Evolutionary conservation across 257 asterid species (phyloP).

Genomic region (Nicotiana tabacum): DNA sequence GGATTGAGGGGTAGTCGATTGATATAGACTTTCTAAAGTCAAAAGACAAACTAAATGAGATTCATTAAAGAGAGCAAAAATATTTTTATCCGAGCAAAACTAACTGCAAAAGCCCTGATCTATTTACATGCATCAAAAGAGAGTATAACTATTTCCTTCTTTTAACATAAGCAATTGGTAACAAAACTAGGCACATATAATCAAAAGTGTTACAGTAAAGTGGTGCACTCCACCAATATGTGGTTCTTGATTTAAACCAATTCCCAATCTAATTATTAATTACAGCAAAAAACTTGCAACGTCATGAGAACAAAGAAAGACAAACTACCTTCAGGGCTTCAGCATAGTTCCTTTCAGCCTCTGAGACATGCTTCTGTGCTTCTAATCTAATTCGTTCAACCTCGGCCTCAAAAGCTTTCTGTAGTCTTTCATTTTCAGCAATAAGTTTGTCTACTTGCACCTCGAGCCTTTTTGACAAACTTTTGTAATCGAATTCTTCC

Average conservation of each 20-base stretch:
- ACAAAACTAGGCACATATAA: not conserved
- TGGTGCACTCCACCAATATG: not conserved
- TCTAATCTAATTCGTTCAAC: slow-evolving; percentile 79
- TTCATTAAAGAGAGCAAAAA: not conserved
- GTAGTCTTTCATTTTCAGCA: slow-evolving; percentile 88
- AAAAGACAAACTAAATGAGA: not conserved
- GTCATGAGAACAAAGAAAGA: not conserved
- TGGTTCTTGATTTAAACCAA: slow-evolving; percentile 2
- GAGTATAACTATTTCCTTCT: not conserved
- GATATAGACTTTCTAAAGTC: not conserved
- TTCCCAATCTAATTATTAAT: not conserved
- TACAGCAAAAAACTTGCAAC: not conserved
- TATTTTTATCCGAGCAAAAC: not conserved
- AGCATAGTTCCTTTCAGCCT: slow-evolving; percentile 74
- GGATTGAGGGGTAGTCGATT: not conserved
- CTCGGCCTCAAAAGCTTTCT: slow-evolving; percentile 75
- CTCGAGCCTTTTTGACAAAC: slow-evolving; percentile 80
- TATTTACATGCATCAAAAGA: not conserved
- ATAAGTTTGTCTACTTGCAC: slow-evolving; percentile 84
- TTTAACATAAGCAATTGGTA: not conserved
- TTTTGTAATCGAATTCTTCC: slow-evolving; percentile 96
- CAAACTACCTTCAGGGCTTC: slow-evolving; percentile 74
- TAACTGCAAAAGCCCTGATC: not conserved
- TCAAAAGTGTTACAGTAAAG: not conserved
- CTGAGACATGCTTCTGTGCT: slow-evolving; percentile 71